Percentiles rank a stretch among this genome's conserved stretches.
Evolutionary conservation across 2,329 filamentous ascomycete species (phyloP).

Genomic region (Diaporthe helianthi): DNA sequence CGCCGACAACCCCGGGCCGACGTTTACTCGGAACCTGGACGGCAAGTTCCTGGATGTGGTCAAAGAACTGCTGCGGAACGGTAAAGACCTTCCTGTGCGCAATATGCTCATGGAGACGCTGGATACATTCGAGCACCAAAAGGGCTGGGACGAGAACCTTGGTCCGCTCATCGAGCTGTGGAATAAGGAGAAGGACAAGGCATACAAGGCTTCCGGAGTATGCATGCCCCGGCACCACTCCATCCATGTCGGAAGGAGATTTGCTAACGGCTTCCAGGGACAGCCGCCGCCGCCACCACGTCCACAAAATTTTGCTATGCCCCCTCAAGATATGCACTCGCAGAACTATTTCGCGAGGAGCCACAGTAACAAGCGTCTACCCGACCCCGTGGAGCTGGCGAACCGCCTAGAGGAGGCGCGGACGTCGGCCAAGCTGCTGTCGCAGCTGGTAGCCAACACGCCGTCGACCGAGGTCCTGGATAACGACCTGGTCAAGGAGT

Average conservation of each 20-base stretch:
- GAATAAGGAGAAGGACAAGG: slow-evolving; percentile 81
- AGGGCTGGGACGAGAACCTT: slow-evolving; percentile 77
- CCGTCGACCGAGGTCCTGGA: slow-evolving; percentile 75
- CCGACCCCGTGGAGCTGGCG: slow-evolving; percentile 77
- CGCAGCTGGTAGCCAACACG: slow-evolving; percentile 89
- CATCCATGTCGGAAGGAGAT: slow-evolving; percentile 26
- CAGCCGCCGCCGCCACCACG: slow-evolving; percentile 39
- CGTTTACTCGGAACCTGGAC: slow-evolving; percentile 91
- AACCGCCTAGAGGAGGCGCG: slow-evolving; percentile 87
- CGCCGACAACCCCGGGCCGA: slow-evolving; percentile 86
- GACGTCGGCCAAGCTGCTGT: slow-evolving; percentile 89
- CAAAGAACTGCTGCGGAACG: slow-evolving; percentile 76
- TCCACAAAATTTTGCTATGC: slow-evolving; percentile 52
- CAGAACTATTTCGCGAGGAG: slow-evolving; percentile 66
- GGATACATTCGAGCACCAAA: slow-evolving; percentile 76
- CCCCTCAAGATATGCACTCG: slow-evolving; percentile 51
- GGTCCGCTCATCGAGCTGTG: slow-evolving; percentile 81
- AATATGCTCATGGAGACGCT: slow-evolving; percentile 89
- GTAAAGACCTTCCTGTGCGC: slow-evolving; percentile 77
- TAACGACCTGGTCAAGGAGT: slow-evolving; percentile 93
- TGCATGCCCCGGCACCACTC: slow-evolving; percentile 42
- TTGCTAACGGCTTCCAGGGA: slow-evolving; percentile 36
- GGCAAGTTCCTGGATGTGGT: slow-evolving; percentile 79
- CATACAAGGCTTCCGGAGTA: slow-evolving; percentile 59
- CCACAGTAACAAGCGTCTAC: slow-evolving; percentile 59